Base-by-base conservation (phyloP, 352 stramenopile genomes). In the Globisporangium yorkense region DNA sequence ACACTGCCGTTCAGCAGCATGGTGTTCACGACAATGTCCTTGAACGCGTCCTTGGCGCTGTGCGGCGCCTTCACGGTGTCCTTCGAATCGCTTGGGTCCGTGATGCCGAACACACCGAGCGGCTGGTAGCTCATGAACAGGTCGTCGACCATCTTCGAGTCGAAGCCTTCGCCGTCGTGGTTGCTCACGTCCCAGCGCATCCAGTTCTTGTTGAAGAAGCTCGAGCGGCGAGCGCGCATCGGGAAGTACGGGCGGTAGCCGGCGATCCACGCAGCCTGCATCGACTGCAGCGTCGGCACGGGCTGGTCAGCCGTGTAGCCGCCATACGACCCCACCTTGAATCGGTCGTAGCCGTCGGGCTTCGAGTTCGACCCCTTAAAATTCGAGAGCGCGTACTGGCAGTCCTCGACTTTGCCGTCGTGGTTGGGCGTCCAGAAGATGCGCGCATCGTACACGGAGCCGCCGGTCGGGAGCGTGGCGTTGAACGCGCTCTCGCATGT, bases 121-220 rank as follows among this genome's bases (percentile, higher is more conserved):
- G 73, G 77, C 51, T 89, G 80, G 66, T 72, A 84, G 31, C 45
- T 56, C 65, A 83, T 84, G 55, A 84, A 81, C 10, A 73, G 44
- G 27, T 74, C 56, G 37, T 57, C 45, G 6, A 68, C 62, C 20
- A 74, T n/a, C 18, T 79, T 75, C 9, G 62, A 56, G 31, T 75
- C 70, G 47, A 84, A 75, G 1, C 66, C 72, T 2, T 72, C 61
- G 12, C 57, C 67, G 50, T 78, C 67, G 12, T 45, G 52, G 41
- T 83, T 62, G 8, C n/a, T 56, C 8, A 80, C 61, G 57, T 92
- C 72, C 71, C 74, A 90, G 8, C 24, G 54, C 40, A 91, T 46
- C 78, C 77, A 92, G 35, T 80, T 61, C 51, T 77, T 77, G 45
- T 88, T 59, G 72, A 84, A 94, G 62, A 92, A 94, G 20, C 77